Percentiles rank a stretch among this genome's conserved stretches.
Evolutionary conservation across 768 basidiomycete genomes (phyloP).

Genomic region (Suillus subaureus): DNA sequence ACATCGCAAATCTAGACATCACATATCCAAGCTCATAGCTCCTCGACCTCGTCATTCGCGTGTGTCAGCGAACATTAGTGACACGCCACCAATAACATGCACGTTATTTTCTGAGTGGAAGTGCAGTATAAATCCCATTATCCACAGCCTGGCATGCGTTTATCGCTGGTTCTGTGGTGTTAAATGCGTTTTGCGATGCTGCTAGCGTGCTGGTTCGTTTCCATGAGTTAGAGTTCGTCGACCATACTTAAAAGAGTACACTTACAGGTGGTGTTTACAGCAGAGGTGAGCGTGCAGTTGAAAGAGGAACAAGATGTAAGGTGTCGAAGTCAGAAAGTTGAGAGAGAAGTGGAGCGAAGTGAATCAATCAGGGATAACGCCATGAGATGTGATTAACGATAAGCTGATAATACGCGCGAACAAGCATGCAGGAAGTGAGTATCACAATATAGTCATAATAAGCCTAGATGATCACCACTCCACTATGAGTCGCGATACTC

Average conservation of each 20-base stretch:
- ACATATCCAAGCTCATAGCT: slow-evolving; percentile 38
- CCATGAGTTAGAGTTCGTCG: slow-evolving; percentile 40
- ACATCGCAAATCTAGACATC: slow-evolving; percentile 36
- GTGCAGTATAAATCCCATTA: slow-evolving; percentile 42
- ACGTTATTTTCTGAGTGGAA: background rate
- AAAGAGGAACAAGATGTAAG: background rate
- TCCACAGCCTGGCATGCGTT: slow-evolving; percentile 43
- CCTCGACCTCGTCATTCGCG: slow-evolving; percentile 31
- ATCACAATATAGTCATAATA: background rate
- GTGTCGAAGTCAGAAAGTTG: background rate
- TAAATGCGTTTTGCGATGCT: background rate
- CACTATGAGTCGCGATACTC: slow-evolving; percentile 4
- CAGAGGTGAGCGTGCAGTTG: background rate
- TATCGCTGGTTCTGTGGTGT: slow-evolving; percentile 11
- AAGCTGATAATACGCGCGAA: background rate
- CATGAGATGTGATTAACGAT: slow-evolving; percentile 5
- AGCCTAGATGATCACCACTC: background rate
- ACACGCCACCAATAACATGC: background rate
- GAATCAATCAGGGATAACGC: background rate
- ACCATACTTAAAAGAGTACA: slow-evolving; percentile 44
- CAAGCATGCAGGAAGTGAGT: background rate
- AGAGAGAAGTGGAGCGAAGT: background rate
- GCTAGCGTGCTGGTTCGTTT: background rate
- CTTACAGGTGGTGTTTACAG: slow-evolving; percentile 38
- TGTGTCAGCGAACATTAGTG: background rate